A percentile compares a stretch with the other conserved stretches of the same genome.
Conservation (phyloP, 805 yeast genomes). For the Saccharomyces kudriavzevii region DNA sequence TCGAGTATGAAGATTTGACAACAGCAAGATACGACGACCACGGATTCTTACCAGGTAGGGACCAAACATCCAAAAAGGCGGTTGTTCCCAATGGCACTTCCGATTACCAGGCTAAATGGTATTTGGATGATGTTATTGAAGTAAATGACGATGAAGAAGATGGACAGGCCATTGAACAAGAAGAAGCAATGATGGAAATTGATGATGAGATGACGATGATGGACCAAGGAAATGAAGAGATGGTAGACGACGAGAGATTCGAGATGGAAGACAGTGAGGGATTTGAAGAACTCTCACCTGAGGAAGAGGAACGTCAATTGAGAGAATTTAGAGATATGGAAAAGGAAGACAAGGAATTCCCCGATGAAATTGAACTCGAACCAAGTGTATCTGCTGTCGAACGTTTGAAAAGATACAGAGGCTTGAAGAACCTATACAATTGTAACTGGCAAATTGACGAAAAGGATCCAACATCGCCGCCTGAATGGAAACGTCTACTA, state of each 20-base stretch:
- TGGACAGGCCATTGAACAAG: slow-evolving; percentile 32
- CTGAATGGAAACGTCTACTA: slow-evolving; percentile 66
- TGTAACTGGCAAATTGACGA: slow-evolving; percentile 88
- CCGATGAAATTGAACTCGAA: slow-evolving; percentile 84
- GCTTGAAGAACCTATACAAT: slow-evolving; percentile 71
- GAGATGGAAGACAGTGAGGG: slow-evolving; percentile 36
- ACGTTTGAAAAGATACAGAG: slow-evolving; percentile 71
- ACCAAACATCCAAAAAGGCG: slow-evolving; percentile 25
- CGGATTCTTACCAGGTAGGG: slow-evolving; percentile 33
- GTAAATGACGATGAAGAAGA: slow-evolving; percentile 26
- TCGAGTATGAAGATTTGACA: slow-evolving; percentile 25
- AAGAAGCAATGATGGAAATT: slow-evolving; percentile 21
- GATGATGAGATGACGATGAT: slow-evolving; percentile 28
- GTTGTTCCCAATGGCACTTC: slow-evolving; percentile 70
- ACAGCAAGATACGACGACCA: slow-evolving; percentile 35
- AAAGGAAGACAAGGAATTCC: slow-evolving; percentile 83
- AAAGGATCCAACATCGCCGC: slow-evolving; percentile 64
- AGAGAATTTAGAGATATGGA: slow-evolving; percentile 58
- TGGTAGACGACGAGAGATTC: slow-evolving; percentile 13
- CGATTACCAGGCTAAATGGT: slow-evolving; percentile 75
- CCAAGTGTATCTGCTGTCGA: slow-evolving; percentile 73
- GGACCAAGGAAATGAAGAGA: slow-evolving; percentile 25
- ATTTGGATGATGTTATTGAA: slow-evolving; percentile 46
- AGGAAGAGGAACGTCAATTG: slow-evolving; percentile 77
- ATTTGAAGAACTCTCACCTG: slow-evolving; percentile 66